These are phyloP conservation scores for Phytophthora kernoviae DNA, from an alignment of 352 stramenopile genomes.

Conservation along the genomic window DNA sequence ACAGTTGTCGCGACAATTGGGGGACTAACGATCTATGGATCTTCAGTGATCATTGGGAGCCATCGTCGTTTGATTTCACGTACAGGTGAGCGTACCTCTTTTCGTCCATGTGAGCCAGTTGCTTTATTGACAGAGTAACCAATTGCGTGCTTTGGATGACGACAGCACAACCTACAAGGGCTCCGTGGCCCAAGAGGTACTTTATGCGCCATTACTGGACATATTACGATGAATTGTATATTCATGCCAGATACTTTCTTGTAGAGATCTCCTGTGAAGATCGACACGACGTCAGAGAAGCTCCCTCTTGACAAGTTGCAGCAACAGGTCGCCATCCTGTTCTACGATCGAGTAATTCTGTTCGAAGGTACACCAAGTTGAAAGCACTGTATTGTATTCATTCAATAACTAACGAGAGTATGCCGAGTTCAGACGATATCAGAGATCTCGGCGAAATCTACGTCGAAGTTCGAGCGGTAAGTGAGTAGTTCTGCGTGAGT, in stretches of 20 bases:
- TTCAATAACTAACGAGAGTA: not conserved
- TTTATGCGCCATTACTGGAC: not conserved
- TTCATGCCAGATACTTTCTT: not conserved
- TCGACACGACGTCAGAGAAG: conserved; percentile 27
- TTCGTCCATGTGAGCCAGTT: not conserved
- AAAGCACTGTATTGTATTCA: not conserved
- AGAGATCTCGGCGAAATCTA: conserved; percentile 70
- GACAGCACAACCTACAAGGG: conserved; percentile 44
- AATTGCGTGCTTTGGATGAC: not conserved
- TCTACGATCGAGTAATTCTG: conserved; percentile 60
- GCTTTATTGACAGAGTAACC: not conserved
- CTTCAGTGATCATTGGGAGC: conserved; percentile 29
- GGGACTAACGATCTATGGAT: not conserved
- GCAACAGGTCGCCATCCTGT: conserved; percentile 59
- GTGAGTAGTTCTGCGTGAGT: conserved; percentile 2
- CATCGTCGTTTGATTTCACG: conserved; percentile 61
- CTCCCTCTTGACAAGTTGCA: conserved; percentile 59
- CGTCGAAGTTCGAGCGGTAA: conserved; percentile 59
- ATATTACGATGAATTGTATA: not conserved
- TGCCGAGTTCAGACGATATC: conserved; percentile 51
- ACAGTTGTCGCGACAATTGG: not conserved
- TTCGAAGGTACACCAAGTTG: conserved; percentile 52
- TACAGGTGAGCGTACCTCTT: conserved; percentile 38
- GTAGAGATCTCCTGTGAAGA: conserved; percentile 8
- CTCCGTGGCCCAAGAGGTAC: conserved; percentile 29